A percentile compares a stretch with the other conserved stretches of the same genome.
Evolutionary conservation across 2,329 filamentous ascomycete genomes (phyloP).

Genomic region (Corniculantispora saksenae): DNA sequence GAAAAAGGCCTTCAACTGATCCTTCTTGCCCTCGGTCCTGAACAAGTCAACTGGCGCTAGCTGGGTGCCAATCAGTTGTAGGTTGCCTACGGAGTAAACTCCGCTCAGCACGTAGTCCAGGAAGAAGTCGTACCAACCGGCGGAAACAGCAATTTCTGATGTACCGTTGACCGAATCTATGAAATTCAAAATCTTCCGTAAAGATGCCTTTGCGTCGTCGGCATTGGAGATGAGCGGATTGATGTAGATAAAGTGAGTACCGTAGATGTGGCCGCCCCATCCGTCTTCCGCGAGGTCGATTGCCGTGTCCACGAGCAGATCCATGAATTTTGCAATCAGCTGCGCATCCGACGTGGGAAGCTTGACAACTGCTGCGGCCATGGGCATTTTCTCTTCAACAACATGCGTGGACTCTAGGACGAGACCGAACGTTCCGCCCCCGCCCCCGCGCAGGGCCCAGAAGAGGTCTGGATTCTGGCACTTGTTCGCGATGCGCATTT

Average conservation of each 20-base stretch:
- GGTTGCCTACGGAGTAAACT: slow-evolving; percentile 20
- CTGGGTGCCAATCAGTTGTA: slow-evolving; percentile 21
- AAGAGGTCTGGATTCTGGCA: slow-evolving; percentile 54
- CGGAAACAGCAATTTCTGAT: slow-evolving; percentile 12
- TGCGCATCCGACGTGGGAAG: neutral
- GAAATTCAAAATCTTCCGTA: slow-evolving; percentile 12
- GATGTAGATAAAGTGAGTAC: slow-evolving; percentile 22
- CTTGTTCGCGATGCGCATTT: slow-evolving; percentile 46
- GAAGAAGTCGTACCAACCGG: slow-evolving; percentile 21
- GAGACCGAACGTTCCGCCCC: slow-evolving; percentile 19
- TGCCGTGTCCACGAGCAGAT: slow-evolving; percentile 22
- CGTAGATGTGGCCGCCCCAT: slow-evolving; percentile 26
- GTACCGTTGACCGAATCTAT: neutral
- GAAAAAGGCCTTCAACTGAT: slow-evolving; percentile 18
- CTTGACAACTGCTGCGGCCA: neutral
- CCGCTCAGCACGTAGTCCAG: slow-evolving; percentile 19
- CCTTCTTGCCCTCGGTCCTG: neutral
- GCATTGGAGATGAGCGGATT: slow-evolving; percentile 9
- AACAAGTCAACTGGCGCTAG: slow-evolving; percentile 19
- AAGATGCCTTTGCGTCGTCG: slow-evolving; percentile 1
- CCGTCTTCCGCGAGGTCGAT: slow-evolving; percentile 22
- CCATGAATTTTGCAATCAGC: slow-evolving; percentile 14
- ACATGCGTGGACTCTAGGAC: slow-evolving; percentile 5
- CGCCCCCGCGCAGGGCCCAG: slow-evolving; percentile 58
- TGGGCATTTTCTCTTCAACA: neutral